phyloP scores from a whole-genome alignment of 2,329 filamentous ascomycete genomes.

The Aspergillus persii region DNA sequence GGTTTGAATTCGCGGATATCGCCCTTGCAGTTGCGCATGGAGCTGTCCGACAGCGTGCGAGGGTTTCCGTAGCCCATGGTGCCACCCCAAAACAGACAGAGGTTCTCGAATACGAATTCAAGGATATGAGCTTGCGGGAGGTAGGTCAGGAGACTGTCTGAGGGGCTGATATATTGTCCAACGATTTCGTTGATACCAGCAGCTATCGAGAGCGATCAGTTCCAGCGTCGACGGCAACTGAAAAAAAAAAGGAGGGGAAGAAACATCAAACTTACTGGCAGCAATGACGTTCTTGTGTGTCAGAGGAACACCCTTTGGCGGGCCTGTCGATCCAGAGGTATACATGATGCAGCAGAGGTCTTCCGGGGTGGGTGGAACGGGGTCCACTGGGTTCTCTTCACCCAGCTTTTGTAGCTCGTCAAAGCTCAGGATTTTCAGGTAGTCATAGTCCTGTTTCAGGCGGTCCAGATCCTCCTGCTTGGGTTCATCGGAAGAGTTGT shows the following conservation, averaged over 20 bases:
- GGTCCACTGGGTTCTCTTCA: constrained; percentile 67
- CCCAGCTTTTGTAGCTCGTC: constrained; percentile 55
- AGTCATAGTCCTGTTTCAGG: constrained; percentile 52
- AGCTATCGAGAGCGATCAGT: constrained; percentile 47
- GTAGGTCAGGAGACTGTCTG: constrained; percentile 82
- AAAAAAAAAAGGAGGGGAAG: background rate
- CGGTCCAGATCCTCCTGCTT: constrained; percentile 55
- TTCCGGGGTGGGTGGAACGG: constrained; percentile 68
- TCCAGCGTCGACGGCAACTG: background rate
- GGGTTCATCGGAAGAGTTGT: constrained; percentile 55
- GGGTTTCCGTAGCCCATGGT: constrained; percentile 92
- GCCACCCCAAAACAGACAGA: constrained; percentile 83
- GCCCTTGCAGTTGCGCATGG: constrained; percentile 84
- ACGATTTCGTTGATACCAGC: constrained; percentile 79
- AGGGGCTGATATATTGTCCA: constrained; percentile 71
- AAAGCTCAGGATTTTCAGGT: constrained; percentile 55
- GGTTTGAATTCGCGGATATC: constrained; percentile 92
- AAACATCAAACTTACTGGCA: constrained; percentile 56
- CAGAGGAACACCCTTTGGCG: constrained; percentile 84
- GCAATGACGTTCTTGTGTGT: constrained; percentile 78
- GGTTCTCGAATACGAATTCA: constrained; percentile 93
- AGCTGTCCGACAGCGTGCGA: constrained; percentile 80
- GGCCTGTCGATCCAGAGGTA: constrained; percentile 85
- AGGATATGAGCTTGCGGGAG: constrained; percentile 94
- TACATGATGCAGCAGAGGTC: constrained; percentile 80